Conservation (phyloP, 2,329 filamentous ascomycete species). For the Venturia carpophila region DNA sequence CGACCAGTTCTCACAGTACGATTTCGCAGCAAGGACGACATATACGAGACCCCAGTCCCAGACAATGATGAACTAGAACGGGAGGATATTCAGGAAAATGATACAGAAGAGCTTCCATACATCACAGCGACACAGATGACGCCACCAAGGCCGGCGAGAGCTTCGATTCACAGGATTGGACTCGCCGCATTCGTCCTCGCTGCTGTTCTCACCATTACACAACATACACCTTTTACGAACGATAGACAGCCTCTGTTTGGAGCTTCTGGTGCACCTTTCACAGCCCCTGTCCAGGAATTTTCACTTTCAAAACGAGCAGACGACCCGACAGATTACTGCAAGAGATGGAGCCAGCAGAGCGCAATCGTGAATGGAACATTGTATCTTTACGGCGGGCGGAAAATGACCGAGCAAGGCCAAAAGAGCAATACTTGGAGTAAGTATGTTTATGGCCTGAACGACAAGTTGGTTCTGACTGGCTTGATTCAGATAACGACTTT, state of each 20-base stretch:
- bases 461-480: slow-evolving; percentile 19
- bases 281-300: slow-evolving; percentile 15
- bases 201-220: slow-evolving; percentile 21
- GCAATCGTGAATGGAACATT: slow-evolving; percentile 66
- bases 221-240: slow-evolving; percentile 26
- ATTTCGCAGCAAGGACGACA: slow-evolving; percentile 26
- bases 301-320: slow-evolving; percentile 32
- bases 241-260: slow-evolving; percentile 25
- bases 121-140: not conserved
- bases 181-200: slow-evolving; percentile 23
- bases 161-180: slow-evolving; percentile 24
- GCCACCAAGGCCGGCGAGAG: not conserved
- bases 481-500: slow-evolving; percentile 56
- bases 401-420: slow-evolving; percentile 51
- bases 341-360: slow-evolving; percentile 59
- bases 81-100: slow-evolving; percentile 18
- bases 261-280: slow-evolving; percentile 25
- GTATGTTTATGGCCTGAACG: slow-evolving; percentile 23
- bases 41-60: slow-evolving; percentile 23
- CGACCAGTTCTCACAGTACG: slow-evolving; percentile 21
- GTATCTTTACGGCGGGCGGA: slow-evolving; percentile 67
- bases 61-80: slow-evolving; percentile 21
- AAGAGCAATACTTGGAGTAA: slow-evolving; percentile 61
- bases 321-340: slow-evolving; percentile 52
- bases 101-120: not conserved